Conservation (phyloP, 371 early-diverging fungal genomes). For the Entomophthora muscae region DNA sequence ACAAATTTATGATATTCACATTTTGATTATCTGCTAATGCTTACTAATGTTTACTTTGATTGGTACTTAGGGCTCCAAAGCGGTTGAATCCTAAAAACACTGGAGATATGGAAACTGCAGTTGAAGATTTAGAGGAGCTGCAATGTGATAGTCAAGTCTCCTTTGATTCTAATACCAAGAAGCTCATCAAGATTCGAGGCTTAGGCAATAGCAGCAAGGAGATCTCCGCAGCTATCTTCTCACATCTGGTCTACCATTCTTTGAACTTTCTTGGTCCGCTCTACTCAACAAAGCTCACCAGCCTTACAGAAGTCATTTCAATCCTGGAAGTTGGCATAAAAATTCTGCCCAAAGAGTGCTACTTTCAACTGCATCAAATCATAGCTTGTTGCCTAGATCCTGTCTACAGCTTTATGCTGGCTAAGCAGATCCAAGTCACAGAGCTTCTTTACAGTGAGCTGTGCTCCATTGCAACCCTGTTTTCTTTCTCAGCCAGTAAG, state of each 20-base stretch:
- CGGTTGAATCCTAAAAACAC: no score
- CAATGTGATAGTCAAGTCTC: not conserved
- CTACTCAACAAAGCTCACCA: not conserved
- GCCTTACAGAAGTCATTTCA: not conserved
- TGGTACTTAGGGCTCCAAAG: no score
- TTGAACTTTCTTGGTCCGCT: not conserved
- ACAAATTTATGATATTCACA: no score
- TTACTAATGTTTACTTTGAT: no score
- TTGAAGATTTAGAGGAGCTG: no score
- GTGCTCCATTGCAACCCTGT: not conserved
- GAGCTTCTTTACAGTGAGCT: not conserved
- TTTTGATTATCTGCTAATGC: no score
- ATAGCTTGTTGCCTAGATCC: not conserved
- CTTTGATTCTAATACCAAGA: not conserved
- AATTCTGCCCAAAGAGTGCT: not conserved
- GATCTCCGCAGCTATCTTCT: not conserved
- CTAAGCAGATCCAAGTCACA: not conserved
- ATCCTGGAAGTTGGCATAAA: not conserved
- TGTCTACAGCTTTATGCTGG: not conserved
- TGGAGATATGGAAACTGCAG: no score
- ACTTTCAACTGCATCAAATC: not conserved
- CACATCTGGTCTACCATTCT: not conserved
- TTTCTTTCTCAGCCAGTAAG: not conserved
- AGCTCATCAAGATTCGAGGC: not conserved
- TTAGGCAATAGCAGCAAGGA: not conserved